These are phyloP conservation scores for Diaporthe sp. DNA, from an alignment of 2,329 filamentous ascomycete species.

Conservation along the genomic window DNA sequence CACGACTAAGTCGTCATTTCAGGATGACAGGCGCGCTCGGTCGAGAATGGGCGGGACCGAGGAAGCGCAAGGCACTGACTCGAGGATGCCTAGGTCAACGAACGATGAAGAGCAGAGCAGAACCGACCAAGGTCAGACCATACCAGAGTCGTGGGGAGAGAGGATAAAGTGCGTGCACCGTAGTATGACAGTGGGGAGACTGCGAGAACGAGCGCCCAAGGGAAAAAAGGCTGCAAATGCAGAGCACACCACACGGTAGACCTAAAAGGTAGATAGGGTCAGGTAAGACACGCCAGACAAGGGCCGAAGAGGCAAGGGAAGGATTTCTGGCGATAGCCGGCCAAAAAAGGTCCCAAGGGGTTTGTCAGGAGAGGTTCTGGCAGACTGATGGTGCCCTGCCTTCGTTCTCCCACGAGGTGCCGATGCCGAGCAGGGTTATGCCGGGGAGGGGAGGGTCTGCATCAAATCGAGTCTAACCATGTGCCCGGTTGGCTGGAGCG, in stretches of 20 bases:
- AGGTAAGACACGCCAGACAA: conserved; percentile 29
- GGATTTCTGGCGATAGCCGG: conserved; percentile 26
- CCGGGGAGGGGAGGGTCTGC: conserved; percentile 35
- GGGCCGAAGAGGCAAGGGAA: conserved; percentile 21
- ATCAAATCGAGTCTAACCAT: conserved; percentile 3
- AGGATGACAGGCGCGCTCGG: conserved; percentile 33
- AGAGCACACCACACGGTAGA: conserved; percentile 4
- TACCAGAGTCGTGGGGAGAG: neutral
- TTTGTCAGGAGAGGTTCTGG: conserved; percentile 22
- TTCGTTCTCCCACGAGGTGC: conserved; percentile 13
- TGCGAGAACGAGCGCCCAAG: neutral
- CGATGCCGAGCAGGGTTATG: conserved; percentile 10
- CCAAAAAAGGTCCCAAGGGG: conserved; percentile 9
- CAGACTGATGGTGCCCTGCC: conserved; percentile 7
- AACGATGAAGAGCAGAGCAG: neutral
- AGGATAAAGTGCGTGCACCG: conserved; percentile 14
- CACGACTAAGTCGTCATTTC: conserved; percentile 36
- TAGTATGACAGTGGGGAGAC: conserved; percentile 17
- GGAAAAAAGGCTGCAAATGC: neutral
- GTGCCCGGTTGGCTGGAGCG: conserved; percentile 30
- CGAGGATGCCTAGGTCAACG: conserved; percentile 24
- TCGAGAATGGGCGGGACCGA: conserved; percentile 8
- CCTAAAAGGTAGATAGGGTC: conserved; percentile 1
- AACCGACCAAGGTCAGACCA: neutral
- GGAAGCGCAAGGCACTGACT: conserved; percentile 35